These are phyloP conservation scores for Pseudogymnoascus sp. DNA, from an alignment of 2,329 filamentous ascomycete species.

Conservation along the genomic window DNA sequence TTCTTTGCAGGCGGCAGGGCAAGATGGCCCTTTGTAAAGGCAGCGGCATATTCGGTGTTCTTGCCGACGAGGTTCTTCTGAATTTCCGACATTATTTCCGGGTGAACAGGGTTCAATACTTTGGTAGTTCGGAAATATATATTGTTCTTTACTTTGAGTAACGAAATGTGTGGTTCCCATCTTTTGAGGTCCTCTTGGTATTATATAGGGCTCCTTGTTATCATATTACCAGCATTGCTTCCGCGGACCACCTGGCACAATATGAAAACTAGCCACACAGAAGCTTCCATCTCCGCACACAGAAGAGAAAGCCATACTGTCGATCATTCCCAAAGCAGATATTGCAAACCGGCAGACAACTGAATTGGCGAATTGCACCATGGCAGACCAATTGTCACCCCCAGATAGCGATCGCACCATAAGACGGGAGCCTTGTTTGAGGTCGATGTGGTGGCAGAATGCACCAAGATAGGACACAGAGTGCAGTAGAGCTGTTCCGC, in stretches of 20 bases:
- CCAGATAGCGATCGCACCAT: not conserved
- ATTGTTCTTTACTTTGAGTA: not conserved
- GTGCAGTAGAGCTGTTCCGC: not conserved
- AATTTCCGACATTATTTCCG: slow-evolving; percentile 22
- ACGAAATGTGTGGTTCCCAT: not conserved
- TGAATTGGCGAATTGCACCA: not conserved
- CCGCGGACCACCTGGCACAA: not conserved
- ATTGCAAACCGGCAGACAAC: not conserved
- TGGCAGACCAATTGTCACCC: not conserved
- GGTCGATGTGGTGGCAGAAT: not conserved
- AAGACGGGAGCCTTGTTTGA: not conserved
- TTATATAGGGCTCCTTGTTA: slow-evolving; percentile 1
- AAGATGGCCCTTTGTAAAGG: slow-evolving; percentile 60
- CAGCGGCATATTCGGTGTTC: slow-evolving; percentile 49
- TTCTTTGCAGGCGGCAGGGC: slow-evolving; percentile 63
- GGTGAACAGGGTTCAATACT: not conserved
- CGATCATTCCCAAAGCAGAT: not conserved
- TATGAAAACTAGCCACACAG: not conserved
- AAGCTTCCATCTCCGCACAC: not conserved
- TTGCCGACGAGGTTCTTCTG: slow-evolving; percentile 49
- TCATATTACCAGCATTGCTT: not conserved
- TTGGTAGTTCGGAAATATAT: not conserved
- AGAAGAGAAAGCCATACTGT: not conserved
- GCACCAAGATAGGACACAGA: not conserved
- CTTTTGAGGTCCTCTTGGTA: not conserved